phyloP scores from a whole-genome alignment of 2,329 filamentous ascomycete species.

The Monilinia fructicola region DNA sequence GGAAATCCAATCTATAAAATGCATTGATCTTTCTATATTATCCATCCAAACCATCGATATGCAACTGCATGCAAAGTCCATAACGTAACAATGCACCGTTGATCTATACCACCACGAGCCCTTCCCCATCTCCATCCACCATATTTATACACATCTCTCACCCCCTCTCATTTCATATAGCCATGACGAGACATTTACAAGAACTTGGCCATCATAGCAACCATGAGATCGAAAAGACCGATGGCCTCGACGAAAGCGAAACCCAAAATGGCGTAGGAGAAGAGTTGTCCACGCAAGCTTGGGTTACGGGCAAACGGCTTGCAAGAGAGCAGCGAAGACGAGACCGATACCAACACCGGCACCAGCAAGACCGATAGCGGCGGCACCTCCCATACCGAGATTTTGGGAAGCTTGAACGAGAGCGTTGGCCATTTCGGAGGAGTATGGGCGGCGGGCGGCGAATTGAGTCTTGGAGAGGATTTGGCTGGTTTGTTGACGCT shows the following conservation, averaged over 20 bases:
- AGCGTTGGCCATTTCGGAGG: slow-evolving; percentile 82
- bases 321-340: slow-evolving; percentile 86
- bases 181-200: slow-evolving; percentile 44
- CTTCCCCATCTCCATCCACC: slow-evolving; percentile 19
- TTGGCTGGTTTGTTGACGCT: slow-evolving; percentile 68
- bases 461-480: slow-evolving; percentile 56
- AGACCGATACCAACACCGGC: slow-evolving; percentile 94
- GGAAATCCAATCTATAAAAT: slow-evolving; percentile 5
- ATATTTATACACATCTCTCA: slow-evolving; percentile 17
- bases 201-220: slow-evolving; percentile 93
- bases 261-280: slow-evolving; percentile 93
- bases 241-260: slow-evolving; percentile 95
- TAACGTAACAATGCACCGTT: slow-evolving; percentile 11
- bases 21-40: slow-evolving; percentile 6
- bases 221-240: slow-evolving; percentile 85
- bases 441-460: slow-evolving; percentile 63
- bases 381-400: slow-evolving; percentile 83
- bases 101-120: slow-evolving; percentile 16
- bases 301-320: slow-evolving; percentile 90
- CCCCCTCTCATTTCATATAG: neutral
- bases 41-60: slow-evolving; percentile 19
- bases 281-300: slow-evolving; percentile 90
- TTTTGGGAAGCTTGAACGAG: slow-evolving; percentile 90
- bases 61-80: slow-evolving; percentile 40
- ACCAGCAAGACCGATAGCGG: slow-evolving; percentile 89